These are phyloP conservation scores for Penicillium sp. DNA, from an alignment of 2,329 filamentous ascomycete species.

Conservation along the genomic window DNA sequence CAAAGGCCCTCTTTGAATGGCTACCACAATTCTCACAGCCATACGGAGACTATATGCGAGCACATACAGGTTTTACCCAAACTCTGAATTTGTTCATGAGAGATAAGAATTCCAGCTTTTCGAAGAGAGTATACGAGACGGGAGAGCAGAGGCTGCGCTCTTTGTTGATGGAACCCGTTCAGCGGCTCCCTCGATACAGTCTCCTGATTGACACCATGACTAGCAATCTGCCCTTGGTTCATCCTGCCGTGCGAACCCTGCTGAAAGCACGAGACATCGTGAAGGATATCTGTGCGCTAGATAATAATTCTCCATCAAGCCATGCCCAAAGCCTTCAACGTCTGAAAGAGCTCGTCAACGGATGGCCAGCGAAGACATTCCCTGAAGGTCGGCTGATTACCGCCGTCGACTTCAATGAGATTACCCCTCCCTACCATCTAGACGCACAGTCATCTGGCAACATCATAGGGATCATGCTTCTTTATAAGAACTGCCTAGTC, in stretches of 20 bases:
- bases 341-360: slow-evolving; percentile 71
- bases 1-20: slow-evolving; percentile 81
- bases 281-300: slow-evolving; percentile 93
- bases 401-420: slow-evolving; percentile 75
- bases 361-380: slow-evolving; percentile 70
- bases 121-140: slow-evolving; percentile 72
- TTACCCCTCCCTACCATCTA: slow-evolving; percentile 67
- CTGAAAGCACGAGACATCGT: slow-evolving; percentile 90
- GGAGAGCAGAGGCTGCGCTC: slow-evolving; percentile 91
- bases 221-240: slow-evolving; percentile 76
- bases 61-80: slow-evolving; percentile 82
- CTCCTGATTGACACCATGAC: slow-evolving; percentile 95
- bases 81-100: slow-evolving; percentile 74
- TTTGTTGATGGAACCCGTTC: slow-evolving; percentile 91
- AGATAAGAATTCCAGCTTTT: slow-evolving; percentile 76
- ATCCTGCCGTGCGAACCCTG: slow-evolving; percentile 78
- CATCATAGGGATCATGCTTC: slow-evolving; percentile 68
- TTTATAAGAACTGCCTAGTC: slow-evolving; percentile 81
- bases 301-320: slow-evolving; percentile 63
- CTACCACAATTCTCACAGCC: slow-evolving; percentile 88
- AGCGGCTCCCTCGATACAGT: slow-evolving; percentile 89
- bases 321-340: slow-evolving; percentile 72
- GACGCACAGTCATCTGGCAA: slow-evolving; percentile 44
- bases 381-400: slow-evolving; percentile 76
- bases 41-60: slow-evolving; percentile 89